A percentile compares a stretch with the other conserved stretches of the same genome.
Conservation (phyloP, 768 basidiomycete species). For the Auricularia cornea region DNA sequence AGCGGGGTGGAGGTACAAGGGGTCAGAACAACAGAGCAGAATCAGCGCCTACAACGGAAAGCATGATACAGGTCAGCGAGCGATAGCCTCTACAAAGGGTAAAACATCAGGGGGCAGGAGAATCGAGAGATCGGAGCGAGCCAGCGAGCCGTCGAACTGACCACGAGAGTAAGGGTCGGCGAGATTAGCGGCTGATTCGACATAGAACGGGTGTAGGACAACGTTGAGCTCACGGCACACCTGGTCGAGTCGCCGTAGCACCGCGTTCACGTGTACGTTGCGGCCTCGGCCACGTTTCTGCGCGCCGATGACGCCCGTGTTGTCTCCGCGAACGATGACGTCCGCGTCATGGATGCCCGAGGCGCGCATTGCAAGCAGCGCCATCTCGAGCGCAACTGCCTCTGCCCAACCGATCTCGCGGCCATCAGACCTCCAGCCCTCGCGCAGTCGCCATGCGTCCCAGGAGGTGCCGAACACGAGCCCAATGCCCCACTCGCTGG, state of each 20-base stretch:
- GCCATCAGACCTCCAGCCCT: not conserved
- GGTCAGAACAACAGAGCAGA: too few relatives aligned
- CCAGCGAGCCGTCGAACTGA: not conserved
- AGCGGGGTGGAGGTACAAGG: too few relatives aligned
- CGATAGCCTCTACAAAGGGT: not conserved
- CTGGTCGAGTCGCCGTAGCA: not conserved
- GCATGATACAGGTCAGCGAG: not conserved
- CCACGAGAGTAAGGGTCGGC: conserved; percentile 4
- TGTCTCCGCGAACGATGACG: conserved; percentile 1
- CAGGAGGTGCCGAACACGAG: not conserved
- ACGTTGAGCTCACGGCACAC: not conserved
- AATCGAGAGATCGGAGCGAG: not conserved
- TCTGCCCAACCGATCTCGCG: conserved; percentile 5
- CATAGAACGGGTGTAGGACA: not conserved
- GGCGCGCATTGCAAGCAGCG: not conserved
- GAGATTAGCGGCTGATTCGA: not conserved
- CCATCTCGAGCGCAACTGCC: not conserved
- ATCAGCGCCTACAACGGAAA: not conserved
- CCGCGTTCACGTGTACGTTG: not conserved
- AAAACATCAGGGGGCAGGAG: not conserved
- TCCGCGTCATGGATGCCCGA: not conserved
- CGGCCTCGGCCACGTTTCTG: not conserved
- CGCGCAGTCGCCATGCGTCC: not conserved
- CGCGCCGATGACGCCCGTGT: conserved; percentile 4
- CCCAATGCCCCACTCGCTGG: not conserved